Conservation (phyloP, 441 rosid genomes). For the Bocquillonia castaneifolia region DNA sequence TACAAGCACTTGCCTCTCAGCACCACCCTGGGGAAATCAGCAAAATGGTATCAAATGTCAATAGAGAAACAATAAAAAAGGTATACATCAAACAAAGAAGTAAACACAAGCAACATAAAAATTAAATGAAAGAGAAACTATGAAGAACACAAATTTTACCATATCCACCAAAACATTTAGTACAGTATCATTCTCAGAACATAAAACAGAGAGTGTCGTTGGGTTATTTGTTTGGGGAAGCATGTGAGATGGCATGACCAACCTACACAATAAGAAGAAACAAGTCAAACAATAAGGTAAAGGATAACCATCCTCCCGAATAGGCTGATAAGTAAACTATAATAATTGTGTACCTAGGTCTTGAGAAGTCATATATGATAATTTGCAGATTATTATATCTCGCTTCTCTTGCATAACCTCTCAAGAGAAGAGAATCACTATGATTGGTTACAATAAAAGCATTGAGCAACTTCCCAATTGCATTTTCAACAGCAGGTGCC, state of each 20-base stretch:
- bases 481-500: conserved; percentile 92
- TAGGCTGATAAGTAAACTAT: conserved; percentile 11
- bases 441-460: conserved; percentile 94
- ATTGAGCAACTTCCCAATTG: conserved; percentile 79
- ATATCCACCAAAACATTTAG: conserved; percentile 87
- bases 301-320: conserved; percentile 14
- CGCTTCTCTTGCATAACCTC: conserved; percentile 74
- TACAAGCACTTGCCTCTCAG: conserved; percentile 95
- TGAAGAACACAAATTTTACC: conserved; percentile 44
- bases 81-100: conserved; percentile 10
- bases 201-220: conserved; percentile 68
- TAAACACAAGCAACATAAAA: conserved; percentile 1
- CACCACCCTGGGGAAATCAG: conserved; percentile 48
- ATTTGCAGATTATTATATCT: conserved; percentile 64
- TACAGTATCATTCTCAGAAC: conserved; percentile 68
- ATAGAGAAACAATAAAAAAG: conserved; percentile 8
- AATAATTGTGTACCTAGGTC: conserved; percentile 59
- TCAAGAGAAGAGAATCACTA: conserved; percentile 62
- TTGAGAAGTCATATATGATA: conserved; percentile 79
- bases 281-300: conserved; percentile 12
- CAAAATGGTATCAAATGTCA: conserved; percentile 3
- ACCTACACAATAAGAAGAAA: conserved; percentile 41
- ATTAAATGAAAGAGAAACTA: conserved; percentile 6
- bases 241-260: conserved; percentile 66
- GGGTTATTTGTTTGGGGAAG: conserved; percentile 88